phyloP scores from a whole-genome alignment of 805 yeast species.

The Maudiozyma pseudohumilis region DNA sequence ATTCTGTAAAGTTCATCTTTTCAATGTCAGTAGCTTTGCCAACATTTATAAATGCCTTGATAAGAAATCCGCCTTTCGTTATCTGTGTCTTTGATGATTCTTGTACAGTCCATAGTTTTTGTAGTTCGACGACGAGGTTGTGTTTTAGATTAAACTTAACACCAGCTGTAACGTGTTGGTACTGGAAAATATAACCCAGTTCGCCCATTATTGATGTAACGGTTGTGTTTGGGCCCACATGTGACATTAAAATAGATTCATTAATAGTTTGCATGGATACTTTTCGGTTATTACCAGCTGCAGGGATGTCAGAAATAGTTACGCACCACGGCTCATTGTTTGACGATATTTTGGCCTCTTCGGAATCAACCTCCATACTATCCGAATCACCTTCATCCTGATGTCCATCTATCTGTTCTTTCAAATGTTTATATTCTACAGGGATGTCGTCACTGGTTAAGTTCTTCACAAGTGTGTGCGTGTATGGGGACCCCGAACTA shows the following conservation, averaged over 20 bases:
- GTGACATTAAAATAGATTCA: conserved; percentile 35
- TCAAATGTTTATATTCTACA: conserved; percentile 6
- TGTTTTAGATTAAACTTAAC: conserved; percentile 21
- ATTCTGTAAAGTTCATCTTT: conserved; percentile 52
- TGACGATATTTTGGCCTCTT: background rate
- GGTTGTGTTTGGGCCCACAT: conserved; percentile 26
- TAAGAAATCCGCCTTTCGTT: conserved; percentile 44
- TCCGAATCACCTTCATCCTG: background rate
- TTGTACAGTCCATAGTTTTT: conserved; percentile 25
- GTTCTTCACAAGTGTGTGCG: conserved; percentile 14
- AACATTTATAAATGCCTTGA: conserved; percentile 63
- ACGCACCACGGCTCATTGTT: conserved; percentile 42
- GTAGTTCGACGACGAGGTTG: conserved; percentile 22
- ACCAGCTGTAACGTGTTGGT: conserved; percentile 25
- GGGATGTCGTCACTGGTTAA: conserved; percentile 11
- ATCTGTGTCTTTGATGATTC: conserved; percentile 35
- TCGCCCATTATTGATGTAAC: conserved; percentile 38
- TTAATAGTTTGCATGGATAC: conserved; percentile 58
- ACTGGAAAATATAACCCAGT: conserved; percentile 60
- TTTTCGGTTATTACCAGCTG: conserved; percentile 53
- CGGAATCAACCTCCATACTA: conserved; percentile 3
- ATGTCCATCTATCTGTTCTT: conserved; percentile 1
- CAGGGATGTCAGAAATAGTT: conserved; percentile 62
- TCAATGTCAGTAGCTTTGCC: conserved; percentile 68
- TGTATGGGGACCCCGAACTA: conserved; percentile 5